Percentiles rank a stretch among this genome's conserved stretches.
phyloP scores from a whole-genome alignment of 2,329 filamentous ascomycete genomes.

The Furcasterigmium furcatum region DNA sequence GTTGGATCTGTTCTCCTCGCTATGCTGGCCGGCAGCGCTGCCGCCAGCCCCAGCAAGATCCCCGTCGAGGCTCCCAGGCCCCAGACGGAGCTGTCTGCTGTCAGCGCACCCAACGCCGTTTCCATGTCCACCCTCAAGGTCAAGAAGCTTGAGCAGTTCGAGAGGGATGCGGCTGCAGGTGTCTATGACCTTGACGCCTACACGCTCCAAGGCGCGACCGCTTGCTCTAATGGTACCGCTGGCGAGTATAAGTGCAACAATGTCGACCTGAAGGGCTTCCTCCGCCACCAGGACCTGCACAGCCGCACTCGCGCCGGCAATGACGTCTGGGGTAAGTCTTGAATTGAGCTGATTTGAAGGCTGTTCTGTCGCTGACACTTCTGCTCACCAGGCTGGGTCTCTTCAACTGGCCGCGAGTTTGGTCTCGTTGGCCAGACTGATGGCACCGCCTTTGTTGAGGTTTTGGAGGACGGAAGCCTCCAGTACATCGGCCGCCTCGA shows the following conservation, averaged over 20 bases:
- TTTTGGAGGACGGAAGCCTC: slow-evolving; percentile 38
- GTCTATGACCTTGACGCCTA: not conserved
- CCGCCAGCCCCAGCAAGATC: not conserved
- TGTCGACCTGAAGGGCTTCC: slow-evolving; percentile 30
- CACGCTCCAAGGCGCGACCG: slow-evolving; percentile 3
- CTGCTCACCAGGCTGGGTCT: slow-evolving; percentile 3
- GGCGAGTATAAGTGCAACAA: slow-evolving; percentile 31
- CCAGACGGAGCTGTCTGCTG: not conserved
- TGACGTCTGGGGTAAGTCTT: not conserved
- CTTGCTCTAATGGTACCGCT: slow-evolving; percentile 25
- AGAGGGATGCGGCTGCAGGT: not conserved
- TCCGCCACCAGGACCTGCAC: slow-evolving; percentile 32
- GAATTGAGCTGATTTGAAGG: not conserved
- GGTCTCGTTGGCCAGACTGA: slow-evolving; percentile 45
- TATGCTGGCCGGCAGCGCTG: not conserved
- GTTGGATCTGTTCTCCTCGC: not conserved
- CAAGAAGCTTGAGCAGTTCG: slow-evolving; percentile 1
- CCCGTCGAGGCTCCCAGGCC: not conserved
- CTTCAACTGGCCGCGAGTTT: slow-evolving; percentile 39
- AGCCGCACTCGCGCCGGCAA: slow-evolving; percentile 27
- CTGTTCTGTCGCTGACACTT: too few species aligned
- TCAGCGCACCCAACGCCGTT: not conserved
- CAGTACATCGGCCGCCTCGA: slow-evolving; percentile 42
- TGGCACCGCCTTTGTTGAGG: slow-evolving; percentile 47
- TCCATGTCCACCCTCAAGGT: not conserved